Percentiles rank a stretch among this genome's conserved stretches.
Evolutionary conservation across 345 rosid species (phyloP).

Genomic region (Kernera saxatilis): DNA sequence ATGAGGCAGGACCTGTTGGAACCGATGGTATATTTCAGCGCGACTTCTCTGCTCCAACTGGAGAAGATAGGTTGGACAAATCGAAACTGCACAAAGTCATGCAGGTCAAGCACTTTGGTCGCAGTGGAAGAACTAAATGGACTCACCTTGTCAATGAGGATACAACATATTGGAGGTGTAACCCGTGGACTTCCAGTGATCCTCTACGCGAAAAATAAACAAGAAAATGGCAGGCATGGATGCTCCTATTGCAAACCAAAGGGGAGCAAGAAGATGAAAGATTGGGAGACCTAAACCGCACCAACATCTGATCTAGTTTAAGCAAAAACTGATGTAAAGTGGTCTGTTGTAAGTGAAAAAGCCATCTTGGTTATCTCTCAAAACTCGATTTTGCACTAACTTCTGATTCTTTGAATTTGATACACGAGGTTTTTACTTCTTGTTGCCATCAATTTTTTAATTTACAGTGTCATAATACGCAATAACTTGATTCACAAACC

Average conservation of each 20-base stretch:
- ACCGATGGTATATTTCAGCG: conserved; percentile 32
- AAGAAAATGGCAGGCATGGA: conserved; percentile 63
- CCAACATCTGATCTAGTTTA: background rate
- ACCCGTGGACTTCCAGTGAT: conserved; percentile 46
- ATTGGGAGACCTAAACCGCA: conserved; percentile 37
- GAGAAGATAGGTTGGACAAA: conserved; percentile 64
- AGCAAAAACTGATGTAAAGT: background rate
- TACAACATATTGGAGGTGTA: background rate
- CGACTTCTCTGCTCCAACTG: conserved; percentile 61
- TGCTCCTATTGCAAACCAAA: conserved; percentile 47
- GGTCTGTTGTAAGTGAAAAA: background rate
- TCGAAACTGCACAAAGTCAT: conserved; percentile 42
- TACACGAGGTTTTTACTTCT: background rate
- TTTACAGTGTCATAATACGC: too few species aligned
- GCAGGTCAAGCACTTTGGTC: conserved; percentile 67
- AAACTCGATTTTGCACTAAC: too few species aligned
- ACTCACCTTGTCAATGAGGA: conserved; percentile 65
- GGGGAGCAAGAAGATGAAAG: conserved; percentile 72
- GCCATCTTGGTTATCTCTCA: too few species aligned
- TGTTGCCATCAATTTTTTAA: background rate
- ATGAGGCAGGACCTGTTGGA: conserved; percentile 38
- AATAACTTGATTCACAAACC: background rate
- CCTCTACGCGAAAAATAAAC: conserved; percentile 58
- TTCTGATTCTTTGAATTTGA: background rate
- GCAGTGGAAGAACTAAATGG: conserved; percentile 69